Evolutionary conservation across 2,329 filamentous ascomycete genomes (phyloP).

Genomic region (Lachnellula suecica): DNA sequence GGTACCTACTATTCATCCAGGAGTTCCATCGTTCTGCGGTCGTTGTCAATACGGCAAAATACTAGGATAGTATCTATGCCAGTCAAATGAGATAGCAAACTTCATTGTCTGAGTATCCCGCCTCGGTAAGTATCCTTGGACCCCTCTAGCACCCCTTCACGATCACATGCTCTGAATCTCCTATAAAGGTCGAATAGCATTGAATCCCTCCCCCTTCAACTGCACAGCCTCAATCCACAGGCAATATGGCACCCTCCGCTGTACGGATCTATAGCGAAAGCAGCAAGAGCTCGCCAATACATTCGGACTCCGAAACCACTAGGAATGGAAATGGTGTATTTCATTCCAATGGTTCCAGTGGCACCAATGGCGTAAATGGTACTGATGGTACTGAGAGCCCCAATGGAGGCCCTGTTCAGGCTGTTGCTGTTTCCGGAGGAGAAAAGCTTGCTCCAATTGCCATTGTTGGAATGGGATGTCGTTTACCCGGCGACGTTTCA

Average conservation of each 20-base stretch:
- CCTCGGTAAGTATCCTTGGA: not conserved
- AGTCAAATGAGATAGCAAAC: no score
- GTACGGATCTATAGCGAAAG: not conserved
- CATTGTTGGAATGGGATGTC: constrained; percentile 37
- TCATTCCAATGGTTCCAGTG: not conserved
- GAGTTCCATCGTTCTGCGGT: no score
- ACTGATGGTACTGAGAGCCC: not conserved
- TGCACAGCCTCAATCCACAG: not conserved
- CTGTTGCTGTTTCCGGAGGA: no score
- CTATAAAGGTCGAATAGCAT: not conserved
- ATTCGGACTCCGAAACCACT: not conserved
- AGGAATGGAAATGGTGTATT: not conserved
- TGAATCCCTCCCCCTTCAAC: not conserved
- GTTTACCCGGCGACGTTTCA: constrained; percentile 36
- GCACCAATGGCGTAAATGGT: not conserved
- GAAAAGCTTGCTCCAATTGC: constrained; percentile 30
- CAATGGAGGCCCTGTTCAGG: no score
- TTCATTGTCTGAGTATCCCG: no score
- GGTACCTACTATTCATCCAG: no score
- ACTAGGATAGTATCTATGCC: no score
- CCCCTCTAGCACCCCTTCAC: not conserved
- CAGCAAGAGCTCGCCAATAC: not conserved
- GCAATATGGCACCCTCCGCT: not conserved
- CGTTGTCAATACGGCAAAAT: no score
- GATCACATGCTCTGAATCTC: not conserved